These are phyloP conservation scores for Phytophthora fragariaefolia DNA, from an alignment of 352 stramenopile genomes.

Conservation along the genomic window DNA sequence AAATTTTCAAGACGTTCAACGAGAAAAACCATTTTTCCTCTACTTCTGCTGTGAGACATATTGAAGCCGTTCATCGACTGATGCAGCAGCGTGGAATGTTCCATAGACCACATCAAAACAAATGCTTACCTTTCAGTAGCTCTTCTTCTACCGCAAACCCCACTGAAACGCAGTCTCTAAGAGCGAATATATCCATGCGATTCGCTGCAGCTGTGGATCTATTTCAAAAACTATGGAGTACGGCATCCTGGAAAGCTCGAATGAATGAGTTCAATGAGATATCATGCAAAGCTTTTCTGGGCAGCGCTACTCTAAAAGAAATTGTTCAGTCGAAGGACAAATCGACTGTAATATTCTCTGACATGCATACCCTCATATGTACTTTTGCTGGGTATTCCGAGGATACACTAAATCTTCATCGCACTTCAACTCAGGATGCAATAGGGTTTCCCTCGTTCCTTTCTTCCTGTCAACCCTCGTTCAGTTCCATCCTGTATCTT, in stretches of 20 bases:
- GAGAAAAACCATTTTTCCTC: background rate
- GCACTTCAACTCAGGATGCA: constrained; percentile 8
- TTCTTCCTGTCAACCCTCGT: too few species aligned
- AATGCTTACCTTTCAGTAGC: background rate
- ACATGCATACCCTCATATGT: constrained; percentile 13
- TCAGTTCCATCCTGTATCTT: constrained; percentile 24
- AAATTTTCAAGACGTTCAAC: constrained; percentile 24
- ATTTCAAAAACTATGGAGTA: constrained; percentile 37
- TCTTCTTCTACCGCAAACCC: background rate
- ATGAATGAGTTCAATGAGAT: constrained; percentile 21
- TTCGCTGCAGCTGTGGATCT: constrained; percentile 37
- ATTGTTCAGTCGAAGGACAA: constrained; percentile 7
- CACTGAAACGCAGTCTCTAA: background rate
- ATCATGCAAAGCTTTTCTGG: constrained; percentile 9
- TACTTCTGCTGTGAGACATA: constrained; percentile 27
- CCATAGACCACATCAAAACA: background rate
- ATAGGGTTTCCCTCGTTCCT: background rate
- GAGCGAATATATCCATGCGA: constrained; percentile 19
- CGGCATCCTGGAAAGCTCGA: constrained; percentile 20
- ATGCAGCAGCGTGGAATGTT: constrained; percentile 27
- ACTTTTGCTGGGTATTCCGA: constrained; percentile 34
- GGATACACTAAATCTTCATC: constrained; percentile 28
- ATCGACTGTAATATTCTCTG: background rate
- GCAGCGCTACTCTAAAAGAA: background rate
- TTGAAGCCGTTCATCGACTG: constrained; percentile 30